Conservation (phyloP, 2,329 filamentous ascomycete species). For the Paecilomyces formosus region DNA sequence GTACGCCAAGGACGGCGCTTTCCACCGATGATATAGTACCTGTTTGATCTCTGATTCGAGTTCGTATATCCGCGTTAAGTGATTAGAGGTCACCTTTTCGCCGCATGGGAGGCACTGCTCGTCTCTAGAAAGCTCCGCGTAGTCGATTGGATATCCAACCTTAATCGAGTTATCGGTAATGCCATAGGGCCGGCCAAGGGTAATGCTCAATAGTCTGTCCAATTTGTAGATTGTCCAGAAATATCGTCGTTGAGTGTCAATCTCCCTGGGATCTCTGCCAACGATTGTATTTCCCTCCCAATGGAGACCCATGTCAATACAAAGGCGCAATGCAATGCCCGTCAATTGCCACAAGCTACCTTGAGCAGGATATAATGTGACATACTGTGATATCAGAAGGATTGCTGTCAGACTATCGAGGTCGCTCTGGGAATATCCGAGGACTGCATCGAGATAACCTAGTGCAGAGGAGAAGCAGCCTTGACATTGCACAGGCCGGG, state of each 20-base stretch:
- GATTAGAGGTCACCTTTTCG: constrained; percentile 14
- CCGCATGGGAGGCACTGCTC: constrained; percentile 9
- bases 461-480: constrained; percentile 29
- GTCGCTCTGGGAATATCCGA: constrained; percentile 24
- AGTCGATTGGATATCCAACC: constrained; percentile 19
- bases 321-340: constrained; percentile 25
- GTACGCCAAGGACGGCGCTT: constrained; percentile 18
- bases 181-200: constrained; percentile 1
- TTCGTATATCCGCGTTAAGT: constrained; percentile 19
- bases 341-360: constrained; percentile 28
- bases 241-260: constrained; percentile 18
- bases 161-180: constrained; percentile 6
- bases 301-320: constrained; percentile 25
- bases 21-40: constrained; percentile 21
- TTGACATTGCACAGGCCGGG: constrained; percentile 22
- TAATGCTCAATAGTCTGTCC: constrained; percentile 3
- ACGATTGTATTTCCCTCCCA: constrained; percentile 21
- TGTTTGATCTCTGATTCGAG: constrained; percentile 29
- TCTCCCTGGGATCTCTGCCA: constrained; percentile 10
- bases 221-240: constrained; percentile 3
- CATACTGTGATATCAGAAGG: constrained; percentile 24
- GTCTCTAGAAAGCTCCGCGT: constrained; percentile 18
- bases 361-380: constrained; percentile 21
- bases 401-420: constrained; percentile 23
- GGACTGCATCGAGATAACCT: constrained; percentile 18